phyloP scores from a whole-genome alignment of 176 grass and related monocot genomes.

The Juncus effusus region DNA sequence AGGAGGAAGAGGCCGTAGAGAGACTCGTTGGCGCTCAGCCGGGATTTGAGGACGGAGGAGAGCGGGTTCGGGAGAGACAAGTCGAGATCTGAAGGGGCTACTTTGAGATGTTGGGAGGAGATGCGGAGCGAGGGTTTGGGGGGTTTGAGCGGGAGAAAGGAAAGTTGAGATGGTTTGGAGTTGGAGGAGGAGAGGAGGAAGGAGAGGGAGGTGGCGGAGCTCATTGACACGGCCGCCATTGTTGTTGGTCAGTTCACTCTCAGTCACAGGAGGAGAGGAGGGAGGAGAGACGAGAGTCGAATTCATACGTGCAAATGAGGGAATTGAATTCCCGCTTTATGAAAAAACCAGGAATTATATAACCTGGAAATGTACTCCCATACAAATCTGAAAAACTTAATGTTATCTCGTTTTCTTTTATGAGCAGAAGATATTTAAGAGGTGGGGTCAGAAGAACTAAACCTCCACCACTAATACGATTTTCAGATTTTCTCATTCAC shows the following conservation, averaged over 20 bases:
- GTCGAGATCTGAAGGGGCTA: conserved; percentile 23
- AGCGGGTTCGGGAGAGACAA: conserved; percentile 29
- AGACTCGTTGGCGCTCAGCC: conserved; percentile 55
- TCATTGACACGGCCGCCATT: conserved; percentile 25
- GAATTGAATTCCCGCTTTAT: background rate
- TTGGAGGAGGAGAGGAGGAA: conserved; percentile 22
- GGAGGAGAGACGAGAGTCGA: background rate
- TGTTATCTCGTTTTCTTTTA: too few species aligned
- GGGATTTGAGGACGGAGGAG: conserved; percentile 46
- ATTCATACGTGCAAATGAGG: background rate
- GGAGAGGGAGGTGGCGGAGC: background rate
- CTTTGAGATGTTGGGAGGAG: conserved; percentile 21
- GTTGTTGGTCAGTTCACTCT: background rate
- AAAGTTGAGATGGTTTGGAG: conserved; percentile 15
- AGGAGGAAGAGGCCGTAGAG: conserved; percentile 90
- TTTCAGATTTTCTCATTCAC: too few species aligned
- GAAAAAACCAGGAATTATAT: too few species aligned
- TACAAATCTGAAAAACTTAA: too few species aligned
- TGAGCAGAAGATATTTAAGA: too few species aligned
- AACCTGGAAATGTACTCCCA: too few species aligned
- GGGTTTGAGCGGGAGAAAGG: conserved; percentile 20
- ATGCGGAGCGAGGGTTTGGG: background rate
- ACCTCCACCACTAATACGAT: too few species aligned
- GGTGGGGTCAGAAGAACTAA: too few species aligned
- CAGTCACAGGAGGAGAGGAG: too few species aligned